Conservation (phyloP, 1,139 yeast genomes). For the Candida tunisiensis region DNA sequence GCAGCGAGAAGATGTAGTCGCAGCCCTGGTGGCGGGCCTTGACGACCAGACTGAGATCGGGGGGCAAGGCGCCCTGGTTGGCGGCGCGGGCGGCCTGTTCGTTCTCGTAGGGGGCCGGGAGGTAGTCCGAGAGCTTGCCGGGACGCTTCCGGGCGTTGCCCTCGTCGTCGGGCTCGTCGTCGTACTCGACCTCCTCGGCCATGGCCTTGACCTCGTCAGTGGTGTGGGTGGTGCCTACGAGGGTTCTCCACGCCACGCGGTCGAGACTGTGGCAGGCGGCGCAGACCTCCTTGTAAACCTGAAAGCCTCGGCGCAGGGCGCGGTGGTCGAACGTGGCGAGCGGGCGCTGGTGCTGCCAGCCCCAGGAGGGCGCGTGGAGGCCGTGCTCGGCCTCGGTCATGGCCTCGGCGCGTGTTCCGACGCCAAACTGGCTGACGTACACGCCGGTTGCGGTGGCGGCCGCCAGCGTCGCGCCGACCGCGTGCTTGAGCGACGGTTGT, state of each 20-base stretch:
- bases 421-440: constrained; percentile 1
- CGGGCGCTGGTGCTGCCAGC: constrained; percentile 88
- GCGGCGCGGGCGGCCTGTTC: constrained; percentile 99
- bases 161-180: constrained; percentile 98
- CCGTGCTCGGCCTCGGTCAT: constrained; percentile 99
- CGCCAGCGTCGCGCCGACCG: constrained; percentile 1
- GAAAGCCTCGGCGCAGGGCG: constrained; percentile 97
- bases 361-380: constrained; percentile 82
- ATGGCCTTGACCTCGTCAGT: constrained; percentile 79
- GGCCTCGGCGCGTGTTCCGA: constrained; percentile 72
- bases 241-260: constrained; percentile 96
- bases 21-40: constrained; percentile 99
- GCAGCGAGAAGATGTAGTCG: constrained; percentile 85
- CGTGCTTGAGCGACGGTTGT: no score
- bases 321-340: constrained; percentile 90
- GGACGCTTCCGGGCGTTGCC: constrained; percentile 98
- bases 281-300: constrained; percentile 97
- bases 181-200: constrained; percentile 96
- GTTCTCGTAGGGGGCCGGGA: constrained; percentile 91
- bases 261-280: constrained; percentile 97
- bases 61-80: constrained; percentile 98
- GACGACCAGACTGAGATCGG: constrained; percentile 91
- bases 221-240: constrained; percentile 94
- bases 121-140: constrained; percentile 92
- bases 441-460: constrained; percentile 1